A percentile compares a stretch with the other conserved stretches of the same genome.
Evolutionary conservation across 2,329 filamentous ascomycete species (phyloP).

Genomic region (Sclerotinia sclerotiorum): DNA sequence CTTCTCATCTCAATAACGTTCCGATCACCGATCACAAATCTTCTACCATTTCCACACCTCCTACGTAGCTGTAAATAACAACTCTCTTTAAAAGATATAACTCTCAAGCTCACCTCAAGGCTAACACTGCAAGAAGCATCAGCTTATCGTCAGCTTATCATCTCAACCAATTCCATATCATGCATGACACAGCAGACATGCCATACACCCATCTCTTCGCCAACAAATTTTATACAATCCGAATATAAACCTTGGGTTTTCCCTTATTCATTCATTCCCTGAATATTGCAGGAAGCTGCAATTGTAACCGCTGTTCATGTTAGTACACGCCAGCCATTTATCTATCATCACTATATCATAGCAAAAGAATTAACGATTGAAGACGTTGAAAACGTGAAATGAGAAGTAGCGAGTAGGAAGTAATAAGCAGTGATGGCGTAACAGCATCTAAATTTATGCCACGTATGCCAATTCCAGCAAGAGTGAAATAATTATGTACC

Average conservation of each 20-base stretch:
- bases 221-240: background rate
- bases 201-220: background rate
- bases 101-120: background rate
- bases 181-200: no score
- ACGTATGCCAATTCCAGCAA: conserved; percentile 4
- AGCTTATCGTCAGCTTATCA: background rate
- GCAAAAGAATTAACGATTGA: background rate
- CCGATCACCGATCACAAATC: background rate
- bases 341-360: background rate
- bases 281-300: background rate
- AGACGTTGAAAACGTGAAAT: background rate
- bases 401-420: background rate
- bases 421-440: background rate
- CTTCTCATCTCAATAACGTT: no score
- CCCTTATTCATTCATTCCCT: background rate
- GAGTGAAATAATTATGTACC: conserved; percentile 4
- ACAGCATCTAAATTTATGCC: conserved; percentile 8
- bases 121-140: background rate
- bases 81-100: background rate
- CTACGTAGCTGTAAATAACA: background rate
- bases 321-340: background rate
- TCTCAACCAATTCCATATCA: background rate
- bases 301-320: background rate
- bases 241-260: background rate
- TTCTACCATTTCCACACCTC: background rate